These are phyloP conservation scores for Fusarium succisae DNA, from an alignment of 2,329 filamentous ascomycete species.

Conservation along the genomic window DNA sequence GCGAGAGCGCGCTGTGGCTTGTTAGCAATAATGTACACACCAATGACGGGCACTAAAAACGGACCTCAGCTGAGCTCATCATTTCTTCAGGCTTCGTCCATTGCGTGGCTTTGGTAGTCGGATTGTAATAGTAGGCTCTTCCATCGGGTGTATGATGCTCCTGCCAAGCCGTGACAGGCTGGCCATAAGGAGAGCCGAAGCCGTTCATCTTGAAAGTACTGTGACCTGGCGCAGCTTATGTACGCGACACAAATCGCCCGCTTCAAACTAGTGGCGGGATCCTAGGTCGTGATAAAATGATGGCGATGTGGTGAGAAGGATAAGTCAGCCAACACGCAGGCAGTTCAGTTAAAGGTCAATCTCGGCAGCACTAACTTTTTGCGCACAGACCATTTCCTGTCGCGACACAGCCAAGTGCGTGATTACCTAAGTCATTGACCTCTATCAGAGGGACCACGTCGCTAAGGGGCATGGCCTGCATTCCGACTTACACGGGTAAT, in stretches of 20 bases:
- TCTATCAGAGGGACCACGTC: conserved; percentile 32
- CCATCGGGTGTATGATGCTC: conserved; percentile 85
- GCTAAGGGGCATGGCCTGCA: conserved; percentile 31
- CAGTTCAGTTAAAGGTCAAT: conserved; percentile 8
- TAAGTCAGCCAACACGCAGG: conserved; percentile 23
- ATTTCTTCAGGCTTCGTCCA: conserved; percentile 94
- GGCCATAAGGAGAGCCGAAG: conserved; percentile 57
- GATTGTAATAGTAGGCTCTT: conserved; percentile 90
- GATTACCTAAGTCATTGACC: conserved; percentile 10
- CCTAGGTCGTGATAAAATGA: neutral
- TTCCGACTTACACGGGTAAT: conserved; percentile 37
- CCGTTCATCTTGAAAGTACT: conserved; percentile 65
- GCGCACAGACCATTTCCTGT: conserved; percentile 33
- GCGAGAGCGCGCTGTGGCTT: conserved; percentile 72
- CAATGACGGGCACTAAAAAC: conserved; percentile 14
- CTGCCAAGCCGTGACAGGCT: conserved; percentile 73
- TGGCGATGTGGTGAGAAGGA: conserved; percentile 12
- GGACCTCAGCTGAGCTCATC: conserved; percentile 84
- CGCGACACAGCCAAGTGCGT: conserved; percentile 1
- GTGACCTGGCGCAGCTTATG: neutral
- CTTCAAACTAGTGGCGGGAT: neutral
- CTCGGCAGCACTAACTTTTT: conserved; percentile 37
- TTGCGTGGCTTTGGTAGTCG: conserved; percentile 84
- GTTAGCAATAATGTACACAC: conserved; percentile 15
- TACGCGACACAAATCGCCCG: conserved; percentile 11